These are phyloP conservation scores for Atalantia buxifolia DNA, from an alignment of 345 rosid species.

Conservation along the genomic window DNA sequence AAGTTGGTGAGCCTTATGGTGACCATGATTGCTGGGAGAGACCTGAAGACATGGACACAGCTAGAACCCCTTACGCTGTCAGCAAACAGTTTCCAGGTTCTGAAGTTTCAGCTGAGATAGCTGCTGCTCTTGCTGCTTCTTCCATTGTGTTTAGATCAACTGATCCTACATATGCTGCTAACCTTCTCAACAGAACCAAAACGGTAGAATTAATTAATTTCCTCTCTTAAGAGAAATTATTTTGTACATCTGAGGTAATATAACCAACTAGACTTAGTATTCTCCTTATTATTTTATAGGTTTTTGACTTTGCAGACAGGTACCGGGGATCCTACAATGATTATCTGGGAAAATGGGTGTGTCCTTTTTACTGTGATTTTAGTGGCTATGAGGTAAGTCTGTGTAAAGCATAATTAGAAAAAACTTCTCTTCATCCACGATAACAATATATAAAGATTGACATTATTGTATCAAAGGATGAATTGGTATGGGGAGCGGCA, in stretches of 20 bases:
- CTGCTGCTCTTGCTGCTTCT: slow-evolving; percentile 85
- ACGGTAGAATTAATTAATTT: slow-evolving; percentile 24
- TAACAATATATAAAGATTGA: neutral
- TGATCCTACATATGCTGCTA: slow-evolving; percentile 45
- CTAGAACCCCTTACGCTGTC: slow-evolving; percentile 60
- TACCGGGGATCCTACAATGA: slow-evolving; percentile 68
- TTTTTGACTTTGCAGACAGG: slow-evolving; percentile 66
- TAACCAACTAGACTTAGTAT: neutral
- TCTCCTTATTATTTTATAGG: slow-evolving; percentile 33
- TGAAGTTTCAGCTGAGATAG: slow-evolving; percentile 80
- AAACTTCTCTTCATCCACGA: neutral
- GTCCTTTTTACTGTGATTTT: slow-evolving; percentile 79
- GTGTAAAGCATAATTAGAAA: neutral
- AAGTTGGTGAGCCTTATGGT: slow-evolving; percentile 54
- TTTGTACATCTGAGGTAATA: neutral
- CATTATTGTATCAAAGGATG: slow-evolving; percentile 44
- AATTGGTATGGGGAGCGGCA: slow-evolving; percentile 83
- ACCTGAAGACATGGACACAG: slow-evolving; percentile 96
- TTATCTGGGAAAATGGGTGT: slow-evolving; percentile 46
- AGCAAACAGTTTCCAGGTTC: slow-evolving; percentile 63
- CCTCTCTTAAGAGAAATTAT: no score
- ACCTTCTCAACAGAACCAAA: slow-evolving; percentile 53
- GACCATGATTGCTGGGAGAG: slow-evolving; percentile 90
- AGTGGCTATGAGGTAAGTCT: slow-evolving; percentile 59
- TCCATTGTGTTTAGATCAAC: slow-evolving; percentile 53